phyloP scores from a whole-genome alignment of 164 flowering plant genomes.

The Cinnamomum micranthum region DNA sequence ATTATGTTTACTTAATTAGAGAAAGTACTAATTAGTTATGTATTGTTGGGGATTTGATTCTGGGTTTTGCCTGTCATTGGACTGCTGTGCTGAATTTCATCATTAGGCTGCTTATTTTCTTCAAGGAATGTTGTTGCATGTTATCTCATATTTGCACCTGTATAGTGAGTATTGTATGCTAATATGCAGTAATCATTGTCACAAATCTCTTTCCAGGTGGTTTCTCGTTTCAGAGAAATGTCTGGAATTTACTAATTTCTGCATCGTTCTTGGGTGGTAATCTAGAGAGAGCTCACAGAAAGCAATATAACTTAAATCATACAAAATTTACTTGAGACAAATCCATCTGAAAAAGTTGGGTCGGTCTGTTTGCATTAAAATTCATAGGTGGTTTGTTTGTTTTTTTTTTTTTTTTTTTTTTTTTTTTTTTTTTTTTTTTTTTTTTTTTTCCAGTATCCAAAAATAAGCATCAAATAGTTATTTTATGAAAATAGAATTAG shows the following conservation, averaged over 20 bases:
- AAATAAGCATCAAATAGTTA: too few relatives aligned
- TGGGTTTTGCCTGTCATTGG: background rate
- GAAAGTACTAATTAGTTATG: background rate
- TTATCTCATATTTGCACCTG: background rate
- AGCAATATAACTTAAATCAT: too few relatives aligned
- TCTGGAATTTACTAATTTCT: background rate
- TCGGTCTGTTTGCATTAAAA: too few relatives aligned
- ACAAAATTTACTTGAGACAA: too few relatives aligned
- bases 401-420: too few relatives aligned
- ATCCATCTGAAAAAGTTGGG: too few relatives aligned
- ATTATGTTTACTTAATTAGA: background rate
- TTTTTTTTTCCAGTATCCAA: too few relatives aligned
- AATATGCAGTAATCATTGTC: background rate
- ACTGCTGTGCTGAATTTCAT: background rate
- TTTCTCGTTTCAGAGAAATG: background rate
- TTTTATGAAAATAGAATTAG: too few relatives aligned
- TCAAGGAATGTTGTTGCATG: background rate
- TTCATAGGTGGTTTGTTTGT: too few relatives aligned
- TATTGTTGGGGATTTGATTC: slow-evolving; percentile 5
- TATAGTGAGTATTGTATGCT: background rate
- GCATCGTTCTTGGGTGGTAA: background rate
- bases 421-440: too few relatives aligned
- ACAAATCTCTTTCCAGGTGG: background rate
- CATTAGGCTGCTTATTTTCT: background rate
- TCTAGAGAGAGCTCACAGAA: background rate